Evolutionary conservation across 805 yeast genomes (phyloP).

Genomic region (Lachancea sp.): DNA sequence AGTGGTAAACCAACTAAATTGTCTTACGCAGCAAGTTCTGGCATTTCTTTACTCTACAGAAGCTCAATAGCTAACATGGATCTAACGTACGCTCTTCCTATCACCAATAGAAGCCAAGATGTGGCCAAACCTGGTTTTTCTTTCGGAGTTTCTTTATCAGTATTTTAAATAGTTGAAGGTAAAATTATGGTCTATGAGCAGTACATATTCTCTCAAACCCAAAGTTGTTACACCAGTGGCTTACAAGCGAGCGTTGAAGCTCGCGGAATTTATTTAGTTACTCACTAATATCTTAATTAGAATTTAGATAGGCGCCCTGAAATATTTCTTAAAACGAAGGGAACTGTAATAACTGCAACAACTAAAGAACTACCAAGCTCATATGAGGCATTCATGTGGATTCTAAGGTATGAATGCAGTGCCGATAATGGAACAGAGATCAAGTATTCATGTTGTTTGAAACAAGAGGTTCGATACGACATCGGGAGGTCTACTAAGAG

Average conservation of each 20-base stretch:
- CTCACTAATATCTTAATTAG: too few species aligned
- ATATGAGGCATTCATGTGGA: slow-evolving; percentile 21
- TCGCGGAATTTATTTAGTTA: too few species aligned
- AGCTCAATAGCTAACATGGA: slow-evolving; percentile 50
- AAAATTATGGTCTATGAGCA: too few species aligned
- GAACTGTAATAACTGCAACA: not conserved
- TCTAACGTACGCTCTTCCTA: slow-evolving; percentile 49
- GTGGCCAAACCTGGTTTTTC: slow-evolving; percentile 49
- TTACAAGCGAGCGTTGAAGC: too few species aligned
- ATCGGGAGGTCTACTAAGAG: slow-evolving; percentile 31
- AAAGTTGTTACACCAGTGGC: too few species aligned
- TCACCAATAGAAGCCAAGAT: slow-evolving; percentile 41
- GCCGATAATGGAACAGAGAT: slow-evolving; percentile 16
- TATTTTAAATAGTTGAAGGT: slow-evolving; percentile 29
- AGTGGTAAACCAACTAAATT: slow-evolving; percentile 19
- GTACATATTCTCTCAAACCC: too few species aligned
- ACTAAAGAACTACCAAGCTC: not conserved
- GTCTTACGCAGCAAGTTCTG: slow-evolving; percentile 39
- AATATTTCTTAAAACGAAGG: too few species aligned
- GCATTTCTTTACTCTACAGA: slow-evolving; percentile 48
- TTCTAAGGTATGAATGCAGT: slow-evolving; percentile 19
- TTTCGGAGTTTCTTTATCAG: slow-evolving; percentile 46
- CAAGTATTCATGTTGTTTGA: slow-evolving; percentile 17
- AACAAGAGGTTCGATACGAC: slow-evolving; percentile 11
- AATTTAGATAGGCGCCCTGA: too few species aligned